A percentile compares a stretch with the other conserved stretches of the same genome.
phyloP scores from a whole-genome alignment of 768 basidiomycete genomes.

The Termitomyces sp. region DNA sequence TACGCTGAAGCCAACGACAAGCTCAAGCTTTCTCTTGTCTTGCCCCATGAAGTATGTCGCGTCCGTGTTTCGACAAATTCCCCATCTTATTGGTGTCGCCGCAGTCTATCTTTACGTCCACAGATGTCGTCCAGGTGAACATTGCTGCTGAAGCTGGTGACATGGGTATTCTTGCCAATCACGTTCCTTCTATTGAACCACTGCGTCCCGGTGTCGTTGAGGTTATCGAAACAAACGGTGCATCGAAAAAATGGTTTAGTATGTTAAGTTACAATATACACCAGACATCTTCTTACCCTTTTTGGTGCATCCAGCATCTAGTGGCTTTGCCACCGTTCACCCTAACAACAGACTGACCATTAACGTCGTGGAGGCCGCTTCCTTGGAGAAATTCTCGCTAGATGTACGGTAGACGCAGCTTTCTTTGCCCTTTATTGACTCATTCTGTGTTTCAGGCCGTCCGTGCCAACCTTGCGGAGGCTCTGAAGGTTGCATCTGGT shows the following conservation, averaged over 20 bases:
- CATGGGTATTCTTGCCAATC: conserved; percentile 99
- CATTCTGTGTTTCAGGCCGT: conserved; percentile 58
- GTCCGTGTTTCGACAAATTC: neutral
- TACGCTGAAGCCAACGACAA: conserved; percentile 93
- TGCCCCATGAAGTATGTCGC: conserved; percentile 84
- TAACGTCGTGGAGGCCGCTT: conserved; percentile 95
- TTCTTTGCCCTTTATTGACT: neutral
- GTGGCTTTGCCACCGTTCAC: conserved; percentile 97
- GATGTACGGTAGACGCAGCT: conserved; percentile 57
- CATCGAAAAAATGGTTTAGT: conserved; percentile 98
- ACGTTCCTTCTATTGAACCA: conserved; percentile 96
- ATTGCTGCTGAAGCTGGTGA: conserved; percentile 91
- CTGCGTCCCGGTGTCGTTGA: conserved; percentile 93
- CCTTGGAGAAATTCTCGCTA: conserved; percentile 83
- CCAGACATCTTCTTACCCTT: neutral
- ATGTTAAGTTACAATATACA: conserved; percentile 26
- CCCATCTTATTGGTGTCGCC: conserved; percentile 5
- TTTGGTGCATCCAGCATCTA: conserved; percentile 61
- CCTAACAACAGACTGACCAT: conserved; percentile 96
- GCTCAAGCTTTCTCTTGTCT: conserved; percentile 87
- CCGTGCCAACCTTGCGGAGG: conserved; percentile 86
- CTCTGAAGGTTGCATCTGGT: conserved; percentile 74
- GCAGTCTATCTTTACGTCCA: conserved; percentile 86
- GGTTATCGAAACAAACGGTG: conserved; percentile 77
- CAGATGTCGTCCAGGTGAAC: conserved; percentile 95